Evolutionary conservation across 768 basidiomycete genomes (phyloP).

Genomic region (Tricholoma matsutake): DNA sequence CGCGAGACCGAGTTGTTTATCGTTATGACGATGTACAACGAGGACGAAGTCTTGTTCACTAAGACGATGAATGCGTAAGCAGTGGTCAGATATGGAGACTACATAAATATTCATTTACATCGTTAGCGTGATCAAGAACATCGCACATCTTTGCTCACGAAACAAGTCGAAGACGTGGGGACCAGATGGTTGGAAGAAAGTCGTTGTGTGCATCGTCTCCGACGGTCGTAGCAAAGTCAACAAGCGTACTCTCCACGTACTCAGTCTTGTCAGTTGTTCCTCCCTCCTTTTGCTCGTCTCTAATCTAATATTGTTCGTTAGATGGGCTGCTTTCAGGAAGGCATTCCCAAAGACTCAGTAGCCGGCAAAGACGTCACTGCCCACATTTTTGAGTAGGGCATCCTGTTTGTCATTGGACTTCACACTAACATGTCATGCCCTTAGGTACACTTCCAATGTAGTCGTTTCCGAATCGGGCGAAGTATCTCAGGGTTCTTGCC

Average conservation of each 20-base stretch:
- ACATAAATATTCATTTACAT: constrained; percentile 1
- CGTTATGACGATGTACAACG: constrained; percentile 97
- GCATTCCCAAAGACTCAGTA: constrained; percentile 85
- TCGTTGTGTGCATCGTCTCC: constrained; percentile 84
- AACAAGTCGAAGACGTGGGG: constrained; percentile 79
- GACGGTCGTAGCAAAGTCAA: constrained; percentile 86
- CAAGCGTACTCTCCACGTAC: constrained; percentile 87
- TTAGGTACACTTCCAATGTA: constrained; percentile 74
- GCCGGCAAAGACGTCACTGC: constrained; percentile 90
- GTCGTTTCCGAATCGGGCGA: constrained; percentile 79
- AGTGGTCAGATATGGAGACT: not conserved
- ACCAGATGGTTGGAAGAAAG: constrained; percentile 87
- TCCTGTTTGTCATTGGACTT: not conserved
- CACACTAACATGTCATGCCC: constrained; percentile 3
- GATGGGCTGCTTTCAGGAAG: constrained; percentile 90
- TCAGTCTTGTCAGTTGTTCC: constrained; percentile 58
- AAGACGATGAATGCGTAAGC: constrained; percentile 84
- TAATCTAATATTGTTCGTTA: constrained; percentile 19
- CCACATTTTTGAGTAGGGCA: constrained; percentile 83
- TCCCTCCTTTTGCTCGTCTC: constrained; percentile 1
- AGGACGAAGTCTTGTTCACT: constrained; percentile 77
- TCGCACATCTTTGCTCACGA: constrained; percentile 74
- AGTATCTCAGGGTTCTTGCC: constrained; percentile 69
- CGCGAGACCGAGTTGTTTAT: constrained; percentile 91
- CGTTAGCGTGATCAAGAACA: constrained; percentile 78